phyloP scores from a whole-genome alignment of 352 stramenopile genomes.

The Pythium scleroteichum region DNA sequence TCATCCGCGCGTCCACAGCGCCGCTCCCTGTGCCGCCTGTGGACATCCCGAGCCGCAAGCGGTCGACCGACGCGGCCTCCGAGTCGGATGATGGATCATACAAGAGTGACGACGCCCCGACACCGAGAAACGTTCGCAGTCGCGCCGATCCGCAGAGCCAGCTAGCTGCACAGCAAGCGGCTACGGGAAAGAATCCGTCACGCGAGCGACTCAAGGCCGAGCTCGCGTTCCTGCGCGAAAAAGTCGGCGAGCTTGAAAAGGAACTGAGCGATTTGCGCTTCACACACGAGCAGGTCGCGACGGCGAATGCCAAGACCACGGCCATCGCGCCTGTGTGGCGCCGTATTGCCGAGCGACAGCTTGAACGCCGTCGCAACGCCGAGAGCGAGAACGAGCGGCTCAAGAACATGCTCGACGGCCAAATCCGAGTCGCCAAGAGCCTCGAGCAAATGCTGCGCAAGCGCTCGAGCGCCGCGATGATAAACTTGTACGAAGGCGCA shows the following conservation, averaged over 20 bases:
- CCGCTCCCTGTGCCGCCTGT: slow-evolving; percentile 13
- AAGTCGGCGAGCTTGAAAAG: slow-evolving; percentile 46
- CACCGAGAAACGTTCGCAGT: slow-evolving; percentile 3
- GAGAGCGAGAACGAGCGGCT: slow-evolving; percentile 52
- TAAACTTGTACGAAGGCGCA: slow-evolving; percentile 27
- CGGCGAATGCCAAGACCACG: slow-evolving; percentile 24
- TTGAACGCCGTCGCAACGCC: slow-evolving; percentile 29
- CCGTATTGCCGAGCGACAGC: slow-evolving; percentile 50
- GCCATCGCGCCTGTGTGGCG: slow-evolving; percentile 45
- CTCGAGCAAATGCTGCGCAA: slow-evolving; percentile 58
- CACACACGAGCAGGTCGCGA: slow-evolving; percentile 24
- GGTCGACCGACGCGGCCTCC: slow-evolving; percentile 6
- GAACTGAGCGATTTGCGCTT: slow-evolving; percentile 35
- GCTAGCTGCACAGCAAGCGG: not conserved
- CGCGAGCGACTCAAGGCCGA: slow-evolving; percentile 52
- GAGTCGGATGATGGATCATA: slow-evolving; percentile 25
- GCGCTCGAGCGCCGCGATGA: slow-evolving; percentile 42
- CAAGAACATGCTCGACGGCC: slow-evolving; percentile 38
- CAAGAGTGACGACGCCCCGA: slow-evolving; percentile 12
- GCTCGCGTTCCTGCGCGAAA: slow-evolving; percentile 39
- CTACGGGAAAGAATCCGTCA: slow-evolving; percentile 36
- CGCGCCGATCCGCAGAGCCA: not conserved
- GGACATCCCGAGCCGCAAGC: not conserved
- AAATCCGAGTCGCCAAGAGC: slow-evolving; percentile 49
- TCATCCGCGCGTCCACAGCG: slow-evolving; percentile 25